Evolutionary conservation across 805 yeast genomes (phyloP).

Genomic region (Candida gorgasii): DNA sequence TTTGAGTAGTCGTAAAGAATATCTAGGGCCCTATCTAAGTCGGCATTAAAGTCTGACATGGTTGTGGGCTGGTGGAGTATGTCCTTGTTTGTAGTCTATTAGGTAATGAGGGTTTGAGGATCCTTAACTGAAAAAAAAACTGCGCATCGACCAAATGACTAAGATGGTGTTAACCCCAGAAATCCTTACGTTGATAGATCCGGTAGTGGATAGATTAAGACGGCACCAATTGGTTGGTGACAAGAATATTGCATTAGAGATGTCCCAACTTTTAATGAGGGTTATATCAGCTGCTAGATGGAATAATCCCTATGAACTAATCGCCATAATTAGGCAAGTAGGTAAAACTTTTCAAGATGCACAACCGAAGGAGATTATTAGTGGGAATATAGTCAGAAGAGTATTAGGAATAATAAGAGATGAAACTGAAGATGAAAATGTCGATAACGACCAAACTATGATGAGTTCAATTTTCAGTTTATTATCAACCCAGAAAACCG

Average conservation of each 20-base stretch:
- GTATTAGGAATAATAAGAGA: constrained; percentile 86
- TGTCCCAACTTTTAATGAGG: constrained; percentile 83
- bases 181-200: constrained; percentile 35
- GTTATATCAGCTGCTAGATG: constrained; percentile 89
- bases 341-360: constrained; percentile 74
- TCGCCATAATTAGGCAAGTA: constrained; percentile 67
- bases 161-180: constrained; percentile 19
- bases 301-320: constrained; percentile 73
- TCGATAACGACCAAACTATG: constrained; percentile 47
- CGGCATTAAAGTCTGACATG: constrained; percentile 22
- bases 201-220: constrained; percentile 56
- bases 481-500: constrained; percentile 41
- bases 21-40: constrained; percentile 23
- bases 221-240: constrained; percentile 85
- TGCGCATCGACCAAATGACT: constrained; percentile 4
- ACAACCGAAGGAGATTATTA: constrained; percentile 83
- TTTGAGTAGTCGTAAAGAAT: constrained; percentile 33
- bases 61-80: too few relatives aligned
- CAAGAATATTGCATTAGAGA: constrained; percentile 77
- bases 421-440: constrained; percentile 56
- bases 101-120: too few relatives aligned
- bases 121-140: not conserved
- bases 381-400: constrained; percentile 90
- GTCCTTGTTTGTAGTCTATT: too few relatives aligned
- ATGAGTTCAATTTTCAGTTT: constrained; percentile 86